Evolutionary conservation across 306 rosid species (phyloP), one percentile per base, ranked within the genome.

Genomic region (Hippophae gyantsensis): DNA sequence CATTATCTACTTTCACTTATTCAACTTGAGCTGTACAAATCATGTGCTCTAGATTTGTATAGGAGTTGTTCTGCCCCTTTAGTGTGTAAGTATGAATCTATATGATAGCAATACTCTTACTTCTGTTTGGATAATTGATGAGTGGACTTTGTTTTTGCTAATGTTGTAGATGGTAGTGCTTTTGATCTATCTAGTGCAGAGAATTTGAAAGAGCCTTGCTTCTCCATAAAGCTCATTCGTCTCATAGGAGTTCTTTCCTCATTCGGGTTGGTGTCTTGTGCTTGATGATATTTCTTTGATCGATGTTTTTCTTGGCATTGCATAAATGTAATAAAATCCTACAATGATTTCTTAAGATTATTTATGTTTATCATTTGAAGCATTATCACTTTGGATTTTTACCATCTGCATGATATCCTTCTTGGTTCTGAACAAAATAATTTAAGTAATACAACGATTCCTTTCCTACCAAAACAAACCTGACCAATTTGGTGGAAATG

Each of bases 171-270:
- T 65, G 79, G 63, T 63, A 23, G 47, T 9, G 49, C 56, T 64
- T 67, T 75, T 60, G 95, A 85, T 72, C 68, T 66, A 46, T 83
- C 82, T 48, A 59, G 79, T 61, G 42, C 65, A 13, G 89, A 85
- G 64, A 59, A 60, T 72, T 76, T 90, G 48, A 77, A 75, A 70
- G 87, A 85, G 76, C 98, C 98, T 56, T 79, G 64, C 63, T 85
- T 87, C 79, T 85, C 98, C 58, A 63, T 72, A 71, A 92, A 85
- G 84, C 81, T 92, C 60, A 51, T 92, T 32, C 54, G 81, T 65
- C 96, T 92, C 64, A 70, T 85, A 76, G 81, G 79, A 74, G 78
- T 92, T 76, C 87, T 92, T 56, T 81, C 96, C 57, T 72, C 76
- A 67, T 74, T 80, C 80, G 76, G 96, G 98, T 92, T 69, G 72